Conservation (phyloP, 2,329 filamentous ascomycete species). For the Penicillium sp. region DNA sequence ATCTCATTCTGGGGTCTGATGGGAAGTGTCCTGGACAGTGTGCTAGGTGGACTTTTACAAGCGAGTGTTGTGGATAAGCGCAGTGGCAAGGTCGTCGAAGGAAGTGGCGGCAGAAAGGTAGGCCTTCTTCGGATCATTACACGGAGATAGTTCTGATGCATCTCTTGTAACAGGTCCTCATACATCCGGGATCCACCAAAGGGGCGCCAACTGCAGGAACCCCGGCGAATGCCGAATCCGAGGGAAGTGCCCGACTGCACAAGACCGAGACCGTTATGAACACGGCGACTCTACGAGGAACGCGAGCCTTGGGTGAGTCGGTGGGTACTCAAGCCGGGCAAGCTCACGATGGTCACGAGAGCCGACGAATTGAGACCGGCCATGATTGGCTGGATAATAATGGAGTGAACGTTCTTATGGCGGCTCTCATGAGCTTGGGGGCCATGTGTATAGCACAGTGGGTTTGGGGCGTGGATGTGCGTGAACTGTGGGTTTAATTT, state of each 20-base stretch:
- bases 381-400: constrained; percentile 86
- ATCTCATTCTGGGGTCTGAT: constrained; percentile 71
- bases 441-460: constrained; percentile 61
- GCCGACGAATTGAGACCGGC: constrained; percentile 65
- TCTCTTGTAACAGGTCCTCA: constrained; percentile 28
- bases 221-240: constrained; percentile 7
- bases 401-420: constrained; percentile 92
- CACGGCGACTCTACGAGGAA: constrained; percentile 27
- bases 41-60: constrained; percentile 82
- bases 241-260: constrained; percentile 26
- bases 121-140: constrained; percentile 10
- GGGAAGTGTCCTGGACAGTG: constrained; percentile 81
- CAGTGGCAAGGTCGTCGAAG: constrained; percentile 85
- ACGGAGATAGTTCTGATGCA: background rate
- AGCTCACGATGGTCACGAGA: constrained; percentile 48
- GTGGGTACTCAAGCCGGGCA: constrained; percentile 12
- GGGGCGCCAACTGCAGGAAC: constrained; percentile 14
- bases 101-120: constrained; percentile 67
- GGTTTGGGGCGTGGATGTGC: constrained; percentile 30
- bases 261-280: constrained; percentile 30
- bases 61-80: constrained; percentile 80
- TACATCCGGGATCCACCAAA: constrained; percentile 34
- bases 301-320: constrained; percentile 14
- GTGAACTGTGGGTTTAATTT: constrained; percentile 12
- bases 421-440: constrained; percentile 71